Percentiles rank a stretch among this genome's conserved stretches.
Evolutionary conservation across 2,329 filamentous ascomycete species (phyloP).

Genomic region (Teratosphaeria pseudoeucalypti): DNA sequence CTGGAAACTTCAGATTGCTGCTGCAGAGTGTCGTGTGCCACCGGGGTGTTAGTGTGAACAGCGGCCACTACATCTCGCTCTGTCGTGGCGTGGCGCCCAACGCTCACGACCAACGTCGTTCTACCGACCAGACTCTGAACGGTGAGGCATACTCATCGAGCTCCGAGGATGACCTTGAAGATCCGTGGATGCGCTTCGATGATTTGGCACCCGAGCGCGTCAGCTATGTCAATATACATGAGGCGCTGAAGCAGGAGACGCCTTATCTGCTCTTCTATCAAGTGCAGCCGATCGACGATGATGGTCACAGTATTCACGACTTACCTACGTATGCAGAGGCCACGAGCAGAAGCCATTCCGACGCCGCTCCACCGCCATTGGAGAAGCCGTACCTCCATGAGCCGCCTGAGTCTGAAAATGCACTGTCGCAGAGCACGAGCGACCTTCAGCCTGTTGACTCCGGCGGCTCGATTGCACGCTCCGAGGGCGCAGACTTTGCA

Average conservation of each 20-base stretch:
- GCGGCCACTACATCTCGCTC: conserved; percentile 84
- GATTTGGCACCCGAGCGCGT: conserved; percentile 70
- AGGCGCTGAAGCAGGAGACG: conserved; percentile 72
- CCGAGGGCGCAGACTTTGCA: conserved; percentile 12
- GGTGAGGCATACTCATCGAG: conserved; percentile 29
- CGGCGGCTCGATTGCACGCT: neutral
- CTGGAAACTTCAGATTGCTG: conserved; percentile 85
- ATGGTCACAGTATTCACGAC: conserved; percentile 30
- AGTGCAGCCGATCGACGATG: conserved; percentile 74
- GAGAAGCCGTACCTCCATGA: conserved; percentile 18
- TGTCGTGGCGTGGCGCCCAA: conserved; percentile 57
- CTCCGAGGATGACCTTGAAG: conserved; percentile 50
- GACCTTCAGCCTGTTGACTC: conserved; percentile 2
- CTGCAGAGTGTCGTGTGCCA: conserved; percentile 90
- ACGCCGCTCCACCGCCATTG: conserved; percentile 7
- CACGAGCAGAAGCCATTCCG: conserved; percentile 19
- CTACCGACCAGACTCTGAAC: neutral
- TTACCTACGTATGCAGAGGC: conserved; percentile 35
- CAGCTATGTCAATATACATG: conserved; percentile 63
- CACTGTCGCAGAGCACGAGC: conserved; percentile 7
- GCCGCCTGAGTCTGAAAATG: conserved; percentile 10
- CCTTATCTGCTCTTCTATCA: conserved; percentile 95
- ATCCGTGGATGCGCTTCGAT: conserved; percentile 85
- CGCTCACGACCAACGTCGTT: conserved; percentile 29
- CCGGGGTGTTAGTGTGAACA: conserved; percentile 71